Base-by-base conservation (phyloP, 1,284 basidiomycete genomes). In the Austropuccinia psidii region DNA sequence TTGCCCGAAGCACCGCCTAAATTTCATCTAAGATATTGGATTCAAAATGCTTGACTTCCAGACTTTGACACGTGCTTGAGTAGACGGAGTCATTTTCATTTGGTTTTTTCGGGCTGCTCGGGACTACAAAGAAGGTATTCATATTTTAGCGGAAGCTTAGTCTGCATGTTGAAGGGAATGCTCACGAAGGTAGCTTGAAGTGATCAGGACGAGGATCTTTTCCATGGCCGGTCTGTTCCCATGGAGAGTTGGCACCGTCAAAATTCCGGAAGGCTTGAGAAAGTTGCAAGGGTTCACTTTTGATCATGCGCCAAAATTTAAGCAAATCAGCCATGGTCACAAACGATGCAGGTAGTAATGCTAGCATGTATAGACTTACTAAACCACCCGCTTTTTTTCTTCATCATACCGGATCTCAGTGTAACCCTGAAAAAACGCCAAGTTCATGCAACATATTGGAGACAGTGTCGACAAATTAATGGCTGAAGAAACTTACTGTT, bases 241-340 rank as follows among this genome's bases (percentile, higher is more conserved):
- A 99, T 39, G 96, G 94, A 37, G 91, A 94, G 39, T 81, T 78
- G 27, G 89, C 70, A 1, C 52, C 88, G 79, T 93, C 92, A 81
- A 98, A 98, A 85, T 98, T 97, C 73, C 95, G 87, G 88, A 96
- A 98, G 52, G 95, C 95, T 82, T 98, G 96, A 9, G 94, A 94
- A 77, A 99, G 86, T 81, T 99, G 96, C 73, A 98, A 84, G 33
- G 96, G 96, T 81, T 99, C 96, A 79, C 70, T 73, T 13, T 35
- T 24, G 33, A 73, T 55, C 31, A 7, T 39, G 17, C 24, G 15
- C 35, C 43, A 49, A 13, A 24, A 24, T 35, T 13, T 29, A 4
- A 69, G 41, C 11, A 61, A 27, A 68, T 29, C 7, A 57, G 8
- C 27, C 11, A 66, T 33, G 7, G 33, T 29, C 4, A 8, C 6